These are phyloP conservation scores for Suhomyces yuchorum DNA, from an alignment of 1,139 yeast genomes.

Conservation along the genomic window DNA sequence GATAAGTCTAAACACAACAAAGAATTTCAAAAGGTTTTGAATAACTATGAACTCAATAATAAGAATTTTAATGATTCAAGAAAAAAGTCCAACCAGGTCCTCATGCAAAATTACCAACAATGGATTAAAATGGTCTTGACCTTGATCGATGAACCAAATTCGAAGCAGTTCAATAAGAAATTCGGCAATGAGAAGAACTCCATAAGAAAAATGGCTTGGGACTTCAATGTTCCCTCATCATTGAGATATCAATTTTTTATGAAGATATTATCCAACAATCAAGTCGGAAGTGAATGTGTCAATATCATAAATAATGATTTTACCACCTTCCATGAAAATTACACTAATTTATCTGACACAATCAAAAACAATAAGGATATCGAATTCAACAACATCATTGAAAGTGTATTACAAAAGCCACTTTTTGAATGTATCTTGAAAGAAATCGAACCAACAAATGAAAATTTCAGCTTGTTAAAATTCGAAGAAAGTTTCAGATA, in stretches of 20 bases:
- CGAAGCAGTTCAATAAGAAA: constrained; percentile 30
- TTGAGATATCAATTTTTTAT: constrained; percentile 34
- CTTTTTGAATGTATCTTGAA: constrained; percentile 30
- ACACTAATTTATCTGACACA: constrained; percentile 28
- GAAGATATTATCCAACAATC: constrained; percentile 25
- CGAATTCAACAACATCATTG: constrained; percentile 36
- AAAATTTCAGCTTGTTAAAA: constrained; percentile 18
- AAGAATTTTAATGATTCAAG: constrained; percentile 27
- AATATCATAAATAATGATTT: constrained; percentile 23
- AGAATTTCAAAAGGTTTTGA: constrained; percentile 39
- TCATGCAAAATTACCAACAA: constrained; percentile 25
- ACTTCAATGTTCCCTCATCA: constrained; percentile 35
- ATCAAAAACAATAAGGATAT: constrained; percentile 35
- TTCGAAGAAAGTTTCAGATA: constrained; percentile 32
- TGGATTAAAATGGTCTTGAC: constrained; percentile 29
- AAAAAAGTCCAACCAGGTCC: constrained; percentile 22
- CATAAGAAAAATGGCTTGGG: constrained; percentile 44
- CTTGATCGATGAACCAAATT: constrained; percentile 22
- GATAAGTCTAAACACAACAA: constrained; percentile 44
- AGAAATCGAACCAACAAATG: constrained; percentile 15
- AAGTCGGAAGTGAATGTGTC: constrained; percentile 21
- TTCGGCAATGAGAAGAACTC: constrained; percentile 33
- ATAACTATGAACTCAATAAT: constrained; percentile 33
- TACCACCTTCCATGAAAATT: constrained; percentile 25
- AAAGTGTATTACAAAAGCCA: constrained; percentile 32